Evolutionary conservation across 257 asterid genomes (phyloP), one percentile per base, ranked within the genome.

Genomic region (Linaria vulgaris): DNA sequence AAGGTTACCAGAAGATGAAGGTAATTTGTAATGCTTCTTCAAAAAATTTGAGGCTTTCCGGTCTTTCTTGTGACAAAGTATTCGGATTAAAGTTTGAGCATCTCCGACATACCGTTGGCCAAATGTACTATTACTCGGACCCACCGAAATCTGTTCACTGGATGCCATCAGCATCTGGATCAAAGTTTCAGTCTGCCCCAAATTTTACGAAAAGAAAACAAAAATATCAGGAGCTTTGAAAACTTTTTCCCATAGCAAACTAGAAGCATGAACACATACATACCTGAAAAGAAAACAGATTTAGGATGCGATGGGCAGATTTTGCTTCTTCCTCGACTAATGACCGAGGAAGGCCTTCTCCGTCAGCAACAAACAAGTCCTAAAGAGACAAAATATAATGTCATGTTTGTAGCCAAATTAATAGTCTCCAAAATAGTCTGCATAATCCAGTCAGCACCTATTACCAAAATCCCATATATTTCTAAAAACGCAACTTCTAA

Each of bases 311-410:
- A 74, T 81, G 86, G 64, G 86, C 84, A 74, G 71, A 72, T 74
- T 84, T 92, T 69, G 97, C 85, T 76, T 92, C 94, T 71, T 82
- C 85, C 72, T 80, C 91, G 48, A 92, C 95, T 70, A 85, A 45
- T 25, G 94, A 85, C 66, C 95, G 99, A 56, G 96, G 99, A 63
- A 89, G 97, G 51, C 99, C 99, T 75, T 92, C 97, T 53, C 99
- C 97, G 21, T 92, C 96, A 74, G 99, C 99, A 65, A 92, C 87
- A 77, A 92, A 89, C 73, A 92, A 74, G 67, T 92, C 97, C 99
- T 92, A 67, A 54, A 70, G 74, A 67, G 34, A 74, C 34, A 64
- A 61, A 59, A 64, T 27, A 34, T 34, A 63, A 51, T 31, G 21
- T 50, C 46, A 19, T 23, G 55, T 67, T 61, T 55, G 45, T 11